phyloP scores from a whole-genome alignment of 1,284 basidiomycete species.

The Tausonia pullulans region DNA sequence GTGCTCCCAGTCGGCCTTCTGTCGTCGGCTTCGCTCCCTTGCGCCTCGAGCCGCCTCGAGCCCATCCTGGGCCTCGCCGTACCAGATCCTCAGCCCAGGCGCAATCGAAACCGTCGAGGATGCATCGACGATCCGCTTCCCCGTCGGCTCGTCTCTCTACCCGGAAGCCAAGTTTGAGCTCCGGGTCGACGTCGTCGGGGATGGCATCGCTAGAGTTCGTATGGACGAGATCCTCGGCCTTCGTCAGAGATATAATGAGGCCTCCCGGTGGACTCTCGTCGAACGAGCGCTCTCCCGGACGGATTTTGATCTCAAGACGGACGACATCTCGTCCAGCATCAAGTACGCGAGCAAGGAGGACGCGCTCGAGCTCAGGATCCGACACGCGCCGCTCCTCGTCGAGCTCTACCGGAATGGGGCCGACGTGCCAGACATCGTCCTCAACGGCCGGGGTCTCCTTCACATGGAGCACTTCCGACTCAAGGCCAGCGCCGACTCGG shows the following conservation, averaged over 20 bases:
- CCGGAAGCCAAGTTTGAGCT: slow-evolving; percentile 63
- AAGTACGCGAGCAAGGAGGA: slow-evolving; percentile 23
- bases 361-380: slow-evolving; percentile 41
- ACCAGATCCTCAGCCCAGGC: slow-evolving; percentile 50
- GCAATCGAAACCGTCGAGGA: neutral
- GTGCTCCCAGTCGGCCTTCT: slow-evolving; percentile 81
- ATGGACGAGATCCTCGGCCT: slow-evolving; percentile 69
- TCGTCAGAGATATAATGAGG: slow-evolving; percentile 68
- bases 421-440: slow-evolving; percentile 56
- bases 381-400: slow-evolving; percentile 62
- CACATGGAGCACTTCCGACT: slow-evolving; percentile 96
- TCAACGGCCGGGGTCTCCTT: slow-evolving; percentile 81
- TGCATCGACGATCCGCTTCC: slow-evolving; percentile 46
- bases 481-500: slow-evolving; percentile 39
- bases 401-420: slow-evolving; percentile 48
- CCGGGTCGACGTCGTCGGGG: slow-evolving; percentile 65
- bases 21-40: slow-evolving; percentile 71
- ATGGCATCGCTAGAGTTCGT: slow-evolving; percentile 70
- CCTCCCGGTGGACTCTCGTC: slow-evolving; percentile 66
- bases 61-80: slow-evolving; percentile 65
- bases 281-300: neutral
- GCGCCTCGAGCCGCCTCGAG: slow-evolving; percentile 43
- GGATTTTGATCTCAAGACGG: slow-evolving; percentile 25
- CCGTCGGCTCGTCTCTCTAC: slow-evolving; percentile 64
- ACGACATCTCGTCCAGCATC: slow-evolving; percentile 33